phyloP scores from a whole-genome alignment of 805 yeast genomes.

The Deakozyma indianensis region DNA sequence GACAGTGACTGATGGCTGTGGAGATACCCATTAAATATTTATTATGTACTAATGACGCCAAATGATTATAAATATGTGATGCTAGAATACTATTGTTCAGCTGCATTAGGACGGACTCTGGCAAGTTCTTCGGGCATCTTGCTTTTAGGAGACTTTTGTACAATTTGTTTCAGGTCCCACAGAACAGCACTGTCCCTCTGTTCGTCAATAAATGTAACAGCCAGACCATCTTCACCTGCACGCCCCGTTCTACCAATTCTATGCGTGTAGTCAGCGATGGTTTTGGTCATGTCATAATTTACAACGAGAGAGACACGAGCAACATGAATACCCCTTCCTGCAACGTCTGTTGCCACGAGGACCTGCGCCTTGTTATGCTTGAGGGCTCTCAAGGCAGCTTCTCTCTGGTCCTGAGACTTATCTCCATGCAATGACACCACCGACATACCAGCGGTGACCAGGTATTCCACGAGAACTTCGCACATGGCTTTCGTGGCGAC shows the following conservation, averaged over 20 bases:
- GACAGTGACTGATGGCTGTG: background rate
- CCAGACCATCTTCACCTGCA: slow-evolving; percentile 70
- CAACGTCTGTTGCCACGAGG: slow-evolving; percentile 86
- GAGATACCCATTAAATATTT: background rate
- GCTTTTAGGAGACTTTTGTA: slow-evolving; percentile 27
- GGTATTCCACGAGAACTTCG: slow-evolving; percentile 44
- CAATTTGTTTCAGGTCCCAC: slow-evolving; percentile 34
- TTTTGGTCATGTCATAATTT: slow-evolving; percentile 70
- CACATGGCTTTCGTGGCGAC: slow-evolving; percentile 65
- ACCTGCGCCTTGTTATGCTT: slow-evolving; percentile 41
- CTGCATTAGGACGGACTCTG: slow-evolving; percentile 1
- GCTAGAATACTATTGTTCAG: background rate
- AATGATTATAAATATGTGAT: background rate
- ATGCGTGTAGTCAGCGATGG: slow-evolving; percentile 76
- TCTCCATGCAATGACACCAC: slow-evolving; percentile 73
- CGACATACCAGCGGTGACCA: slow-evolving; percentile 31
- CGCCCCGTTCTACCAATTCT: slow-evolving; percentile 95
- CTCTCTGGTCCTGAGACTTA: slow-evolving; percentile 74
- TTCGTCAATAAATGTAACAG: slow-evolving; percentile 56
- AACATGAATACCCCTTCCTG: slow-evolving; percentile 93
- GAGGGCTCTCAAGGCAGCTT: slow-evolving; percentile 51
- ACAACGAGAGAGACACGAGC: slow-evolving; percentile 72
- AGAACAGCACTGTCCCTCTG: slow-evolving; percentile 39
- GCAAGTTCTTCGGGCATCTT: slow-evolving; percentile 27
- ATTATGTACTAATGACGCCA: background rate